Conservation (phyloP, 441 rosid genomes). For the Corymbia citriodora region DNA sequence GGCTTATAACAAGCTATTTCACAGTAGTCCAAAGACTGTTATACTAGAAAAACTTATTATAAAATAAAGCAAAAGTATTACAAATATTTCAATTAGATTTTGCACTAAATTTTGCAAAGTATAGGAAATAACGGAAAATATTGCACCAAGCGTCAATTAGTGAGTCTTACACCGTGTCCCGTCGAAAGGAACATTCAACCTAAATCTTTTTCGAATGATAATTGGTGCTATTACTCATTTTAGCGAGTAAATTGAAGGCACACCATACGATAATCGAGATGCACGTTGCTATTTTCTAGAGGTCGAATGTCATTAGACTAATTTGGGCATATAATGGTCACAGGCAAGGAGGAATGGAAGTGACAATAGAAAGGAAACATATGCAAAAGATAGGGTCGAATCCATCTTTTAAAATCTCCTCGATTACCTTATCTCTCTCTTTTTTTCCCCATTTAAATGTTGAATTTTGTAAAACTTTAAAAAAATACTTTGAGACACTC, state of each 20-base stretch:
- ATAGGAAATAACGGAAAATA: background rate
- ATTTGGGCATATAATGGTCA: background rate
- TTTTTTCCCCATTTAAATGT: background rate
- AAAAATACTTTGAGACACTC: background rate
- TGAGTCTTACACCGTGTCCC: background rate
- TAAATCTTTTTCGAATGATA: background rate
- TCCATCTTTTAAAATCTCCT: background rate
- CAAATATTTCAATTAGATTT: background rate
- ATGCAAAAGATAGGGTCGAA: background rate
- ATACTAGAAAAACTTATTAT: too few relatives aligned
- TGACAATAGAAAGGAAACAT: background rate
- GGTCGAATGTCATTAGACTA: background rate
- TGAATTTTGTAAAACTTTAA: background rate
- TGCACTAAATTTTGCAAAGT: background rate
- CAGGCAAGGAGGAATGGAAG: background rate
- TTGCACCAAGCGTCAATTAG: background rate
- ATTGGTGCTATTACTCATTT: background rate
- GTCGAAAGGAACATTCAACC: background rate
- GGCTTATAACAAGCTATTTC: too few relatives aligned
- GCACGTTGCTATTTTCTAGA: background rate
- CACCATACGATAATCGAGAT: background rate
- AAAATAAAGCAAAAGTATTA: background rate
- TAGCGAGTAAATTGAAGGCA: background rate
- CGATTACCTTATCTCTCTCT: background rate
- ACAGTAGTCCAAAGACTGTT: too few relatives aligned